Conservation (phyloP, 768 basidiomycete genomes). For the Mycena metata region DNA sequence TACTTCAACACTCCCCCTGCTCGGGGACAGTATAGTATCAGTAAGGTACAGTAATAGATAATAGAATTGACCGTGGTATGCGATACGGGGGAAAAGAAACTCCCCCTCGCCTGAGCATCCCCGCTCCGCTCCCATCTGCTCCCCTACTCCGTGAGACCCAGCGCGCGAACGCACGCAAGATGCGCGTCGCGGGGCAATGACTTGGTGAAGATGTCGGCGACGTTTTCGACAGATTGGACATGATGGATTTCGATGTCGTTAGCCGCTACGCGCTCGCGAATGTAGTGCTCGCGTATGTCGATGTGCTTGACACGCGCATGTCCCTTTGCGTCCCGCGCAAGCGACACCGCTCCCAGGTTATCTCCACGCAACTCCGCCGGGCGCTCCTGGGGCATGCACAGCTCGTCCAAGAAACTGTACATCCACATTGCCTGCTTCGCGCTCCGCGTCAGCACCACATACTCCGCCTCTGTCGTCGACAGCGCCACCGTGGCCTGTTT, state of each 20-base stretch:
- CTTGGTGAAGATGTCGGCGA: constrained; percentile 49
- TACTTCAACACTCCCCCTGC: constrained; percentile 16
- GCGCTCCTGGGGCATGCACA: constrained; percentile 34
- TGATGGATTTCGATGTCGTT: constrained; percentile 20
- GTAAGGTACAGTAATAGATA: not conserved
- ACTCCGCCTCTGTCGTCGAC: too few species aligned
- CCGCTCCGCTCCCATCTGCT: too few species aligned
- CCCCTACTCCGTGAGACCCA: constrained; percentile 20
- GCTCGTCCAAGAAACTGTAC: constrained; percentile 41
- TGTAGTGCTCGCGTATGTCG: too few species aligned
- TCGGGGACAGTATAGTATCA: constrained; percentile 5
- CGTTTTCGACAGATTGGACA: constrained; percentile 39
- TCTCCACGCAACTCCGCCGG: constrained; percentile 44
- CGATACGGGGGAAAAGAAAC: constrained; percentile 12
- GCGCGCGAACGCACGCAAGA: not conserved
- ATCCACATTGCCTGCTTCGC: constrained; percentile 51
- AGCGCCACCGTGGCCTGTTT: constrained; percentile 44
- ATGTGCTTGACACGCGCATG: constrained; percentile 34
- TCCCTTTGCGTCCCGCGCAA: constrained; percentile 14
- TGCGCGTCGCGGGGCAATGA: constrained; percentile 27
- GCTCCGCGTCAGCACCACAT: constrained; percentile 45
- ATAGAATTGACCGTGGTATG: constrained; percentile 9
- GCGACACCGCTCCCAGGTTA: constrained; percentile 42
- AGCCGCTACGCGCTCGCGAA: constrained; percentile 22
- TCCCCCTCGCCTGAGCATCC: constrained; percentile 7